Evolutionary conservation across 2,329 filamentous ascomycete species (phyloP).

Genomic region (Talaromyces sp.): DNA sequence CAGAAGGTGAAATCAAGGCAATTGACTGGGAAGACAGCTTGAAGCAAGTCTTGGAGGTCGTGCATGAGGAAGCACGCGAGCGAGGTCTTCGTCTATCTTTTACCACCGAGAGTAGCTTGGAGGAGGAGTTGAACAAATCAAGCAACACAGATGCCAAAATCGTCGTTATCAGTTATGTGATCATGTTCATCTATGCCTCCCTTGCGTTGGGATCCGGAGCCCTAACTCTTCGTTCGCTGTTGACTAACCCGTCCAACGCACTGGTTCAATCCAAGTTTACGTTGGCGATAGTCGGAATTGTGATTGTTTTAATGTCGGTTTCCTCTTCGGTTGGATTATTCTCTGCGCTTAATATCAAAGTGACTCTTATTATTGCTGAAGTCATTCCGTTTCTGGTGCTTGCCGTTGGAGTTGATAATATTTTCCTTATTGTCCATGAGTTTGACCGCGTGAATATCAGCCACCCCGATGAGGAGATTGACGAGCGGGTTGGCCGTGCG

Average conservation of each 20-base stretch:
- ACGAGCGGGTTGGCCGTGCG: conserved; percentile 77
- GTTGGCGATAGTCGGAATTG: conserved; percentile 85
- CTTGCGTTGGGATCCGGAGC: conserved; percentile 85
- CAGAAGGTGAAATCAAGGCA: conserved; percentile 63
- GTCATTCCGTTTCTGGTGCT: conserved; percentile 97
- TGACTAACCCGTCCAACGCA: conserved; percentile 75
- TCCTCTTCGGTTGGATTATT: conserved; percentile 92
- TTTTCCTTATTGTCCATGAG: conserved; percentile 97
- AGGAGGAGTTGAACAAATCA: conserved; percentile 94
- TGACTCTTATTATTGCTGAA: conserved; percentile 94
- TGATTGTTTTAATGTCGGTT: conserved; percentile 97
- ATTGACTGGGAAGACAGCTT: conserved; percentile 86
- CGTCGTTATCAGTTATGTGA: conserved; percentile 89
- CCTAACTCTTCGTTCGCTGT: conserved; percentile 67
- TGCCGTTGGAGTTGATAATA: conserved; percentile 96
- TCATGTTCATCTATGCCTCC: conserved; percentile 98
- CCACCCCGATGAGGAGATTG: conserved; percentile 81
- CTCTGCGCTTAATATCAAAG: conserved; percentile 85
- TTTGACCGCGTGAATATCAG: conserved; percentile 92
- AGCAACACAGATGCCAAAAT: conserved; percentile 98
- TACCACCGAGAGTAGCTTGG: conserved; percentile 89
- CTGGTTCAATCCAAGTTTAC: conserved; percentile 96
- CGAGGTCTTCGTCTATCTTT: conserved; percentile 85
- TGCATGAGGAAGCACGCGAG: conserved; percentile 71
- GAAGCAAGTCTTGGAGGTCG: conserved; percentile 66